Evolutionary conservation across 2,329 filamentous ascomycete genomes (phyloP).

Genomic region (Calycina herbarum): DNA sequence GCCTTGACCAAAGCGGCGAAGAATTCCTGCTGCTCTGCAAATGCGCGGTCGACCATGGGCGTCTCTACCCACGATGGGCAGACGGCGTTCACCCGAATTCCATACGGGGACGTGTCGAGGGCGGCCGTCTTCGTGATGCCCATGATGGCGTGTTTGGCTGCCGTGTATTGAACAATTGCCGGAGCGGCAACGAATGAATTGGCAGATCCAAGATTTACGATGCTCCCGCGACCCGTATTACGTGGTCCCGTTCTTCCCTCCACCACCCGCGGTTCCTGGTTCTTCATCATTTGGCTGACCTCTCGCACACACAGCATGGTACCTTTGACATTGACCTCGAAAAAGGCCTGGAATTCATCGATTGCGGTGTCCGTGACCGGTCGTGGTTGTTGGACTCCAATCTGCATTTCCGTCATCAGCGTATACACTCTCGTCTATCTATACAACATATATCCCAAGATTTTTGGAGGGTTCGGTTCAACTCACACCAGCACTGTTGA

Average conservation of each 20-base stretch:
- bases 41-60: slow-evolving; percentile 2
- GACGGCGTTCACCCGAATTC: background rate
- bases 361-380: background rate
- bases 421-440: background rate
- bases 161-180: slow-evolving; percentile 8
- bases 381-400: background rate
- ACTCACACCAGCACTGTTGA: slow-evolving; percentile 6
- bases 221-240: slow-evolving; percentile 9
- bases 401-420: background rate
- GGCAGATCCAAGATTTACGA: slow-evolving; percentile 4
- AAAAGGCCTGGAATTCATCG: slow-evolving; percentile 8
- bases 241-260: slow-evolving; percentile 8
- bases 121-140: slow-evolving; percentile 13
- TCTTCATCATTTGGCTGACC: slow-evolving; percentile 7
- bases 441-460: background rate
- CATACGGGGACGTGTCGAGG: background rate
- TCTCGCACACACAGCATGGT: slow-evolving; percentile 6
- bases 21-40: slow-evolving; percentile 2
- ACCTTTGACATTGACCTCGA: slow-evolving; percentile 10
- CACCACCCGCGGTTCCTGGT: slow-evolving; percentile 6
- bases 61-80: slow-evolving; percentile 8
- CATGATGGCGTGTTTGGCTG: slow-evolving; percentile 11
- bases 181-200: slow-evolving; percentile 6
- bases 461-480: background rate
- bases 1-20: background rate